Base-by-base conservation (phyloP, 1,284 basidiomycete genomes). In the Ceratobasidium sp. region DNA sequence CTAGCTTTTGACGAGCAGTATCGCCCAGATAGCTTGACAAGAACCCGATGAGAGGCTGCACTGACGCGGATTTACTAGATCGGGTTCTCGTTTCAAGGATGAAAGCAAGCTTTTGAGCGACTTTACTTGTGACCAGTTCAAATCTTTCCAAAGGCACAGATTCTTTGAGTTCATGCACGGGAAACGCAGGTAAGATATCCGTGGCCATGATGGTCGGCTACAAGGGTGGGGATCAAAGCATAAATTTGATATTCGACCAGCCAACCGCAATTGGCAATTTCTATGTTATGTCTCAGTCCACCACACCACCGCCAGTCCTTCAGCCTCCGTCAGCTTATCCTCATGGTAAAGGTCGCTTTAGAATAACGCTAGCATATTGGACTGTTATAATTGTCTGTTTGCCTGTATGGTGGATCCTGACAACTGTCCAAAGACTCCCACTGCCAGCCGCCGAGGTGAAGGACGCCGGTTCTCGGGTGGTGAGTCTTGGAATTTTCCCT, bases 361-460 rank as follows among this genome's bases (percentile, higher is more conserved):
- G n/a, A 31, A 90, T 94, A 76, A 86, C 95, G 76, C 83, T 87
- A 5, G 89, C 92, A 0, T 97, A 96, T 82, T 94, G 94, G 88
- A 77, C 88, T 37, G 85, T 94, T 42, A 86, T 96, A 28, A 78
- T 96, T 28, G 84, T 94, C 7, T 90, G 91, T 1, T 76, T 94
- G 23, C 96, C 96, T 3, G 87, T 94, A 60, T 98, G 96, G 96
- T 97, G 94, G 94, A 87, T 86, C 61, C 91, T 93, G 28, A 97
- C 96, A 2, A 93, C 92, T 78, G 96, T 97, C 51, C 88, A 95
- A 82, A 89, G 95, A 37, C 87, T 93, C 17, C 86, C 91, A 0
- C 84, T 97, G 20, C 94, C 95, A 1, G 85, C 86, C n/a, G 83
- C 84, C 73, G 87, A 89, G 49, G 90, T 96, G 37, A 83, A 84